phyloP scores from a whole-genome alignment of 116 monocot genomes.

The Iris pallida region DNA sequence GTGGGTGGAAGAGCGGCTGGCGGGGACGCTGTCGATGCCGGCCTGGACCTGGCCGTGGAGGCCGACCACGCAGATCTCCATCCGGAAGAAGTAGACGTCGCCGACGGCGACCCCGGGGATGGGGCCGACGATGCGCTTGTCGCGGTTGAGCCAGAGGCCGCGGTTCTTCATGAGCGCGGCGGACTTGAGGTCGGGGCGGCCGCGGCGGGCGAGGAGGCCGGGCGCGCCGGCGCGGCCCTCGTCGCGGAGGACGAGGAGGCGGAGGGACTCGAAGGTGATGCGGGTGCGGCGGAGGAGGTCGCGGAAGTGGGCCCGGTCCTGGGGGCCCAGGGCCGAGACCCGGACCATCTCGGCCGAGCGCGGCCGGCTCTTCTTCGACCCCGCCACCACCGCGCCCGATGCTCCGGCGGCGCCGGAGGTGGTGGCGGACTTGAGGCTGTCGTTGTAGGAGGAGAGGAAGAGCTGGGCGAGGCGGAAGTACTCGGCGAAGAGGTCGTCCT shows the following conservation, averaged over 20 bases:
- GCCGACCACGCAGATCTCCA: conserved; percentile 81
- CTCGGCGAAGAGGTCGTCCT: conserved; percentile 27
- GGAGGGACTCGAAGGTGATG: conserved; percentile 42
- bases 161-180: not conserved
- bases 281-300: conserved; percentile 35
- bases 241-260: conserved; percentile 23
- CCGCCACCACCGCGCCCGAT: not conserved
- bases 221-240: too few species aligned
- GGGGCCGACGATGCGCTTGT: conserved; percentile 54
- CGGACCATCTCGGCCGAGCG: conserved; percentile 46
- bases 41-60: conserved; percentile 86
- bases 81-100: conserved; percentile 76
- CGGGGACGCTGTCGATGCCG: conserved; percentile 72
- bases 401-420: not conserved
- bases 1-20: conserved; percentile 27
- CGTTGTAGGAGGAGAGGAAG: conserved; percentile 11
- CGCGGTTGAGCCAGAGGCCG: conserved; percentile 37
- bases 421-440: conserved; percentile 6
- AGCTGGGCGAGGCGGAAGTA: conserved; percentile 24
- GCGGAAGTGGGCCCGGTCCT: conserved; percentile 26
- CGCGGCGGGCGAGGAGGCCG: not conserved
- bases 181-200: conserved; percentile 28
- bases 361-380: conserved; percentile 24
- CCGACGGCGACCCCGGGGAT: conserved; percentile 66
- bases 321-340: conserved; percentile 18